Base-by-base conservation (phyloP, 495 filamentous ascomycete species). In the Daldinia caldariorum region DNA sequence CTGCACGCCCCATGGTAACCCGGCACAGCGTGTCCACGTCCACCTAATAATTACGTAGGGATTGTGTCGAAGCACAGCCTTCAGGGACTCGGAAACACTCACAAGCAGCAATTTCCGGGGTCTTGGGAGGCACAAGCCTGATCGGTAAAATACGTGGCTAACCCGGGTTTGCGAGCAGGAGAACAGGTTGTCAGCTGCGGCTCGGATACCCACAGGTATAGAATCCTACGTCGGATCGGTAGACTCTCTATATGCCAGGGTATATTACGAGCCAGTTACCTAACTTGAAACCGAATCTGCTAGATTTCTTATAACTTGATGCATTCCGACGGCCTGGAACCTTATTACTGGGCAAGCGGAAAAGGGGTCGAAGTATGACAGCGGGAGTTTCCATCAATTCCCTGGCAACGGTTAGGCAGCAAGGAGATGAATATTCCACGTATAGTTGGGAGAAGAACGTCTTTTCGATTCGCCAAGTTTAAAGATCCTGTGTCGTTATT, bases 181-280 rank as follows among this genome's bases (percentile, higher is more conserved):
- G 20, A 54, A 18, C 38, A 16, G 35, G 26, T 58, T 62, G 32
- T 62, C 49, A 56, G 57, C 56, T 68, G 39, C 43, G 43, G 18
- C 54, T 59, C 66, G 66, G 66, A 22, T 69, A 63, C 35, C 53
- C 32, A 37, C 66, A 69, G 66, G 37, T 43, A 55, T 55, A 63
- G 32, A 51, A 69, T 59, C 22, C 53, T 63, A 32, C 58, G 14
- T 69, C 66, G 55, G 66, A 59, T 55, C 66, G 55, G 53, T 14
- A 53, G 16, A 18, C 47, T 22, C 6, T 26, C n/a, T 45, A 13
- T 51, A 26, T 18, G 13, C n/a, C 29, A 69, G 31, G 31, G 35
- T 47, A 31, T 39, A 35, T 54, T 59, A 47, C 51, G 35, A 41
- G 20, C 38, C 7, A 16, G 26, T 53, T 47, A 38, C 54, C 59